Conservation (phyloP, 2,329 filamentous ascomycete genomes). For the Neonectria punicea region DNA sequence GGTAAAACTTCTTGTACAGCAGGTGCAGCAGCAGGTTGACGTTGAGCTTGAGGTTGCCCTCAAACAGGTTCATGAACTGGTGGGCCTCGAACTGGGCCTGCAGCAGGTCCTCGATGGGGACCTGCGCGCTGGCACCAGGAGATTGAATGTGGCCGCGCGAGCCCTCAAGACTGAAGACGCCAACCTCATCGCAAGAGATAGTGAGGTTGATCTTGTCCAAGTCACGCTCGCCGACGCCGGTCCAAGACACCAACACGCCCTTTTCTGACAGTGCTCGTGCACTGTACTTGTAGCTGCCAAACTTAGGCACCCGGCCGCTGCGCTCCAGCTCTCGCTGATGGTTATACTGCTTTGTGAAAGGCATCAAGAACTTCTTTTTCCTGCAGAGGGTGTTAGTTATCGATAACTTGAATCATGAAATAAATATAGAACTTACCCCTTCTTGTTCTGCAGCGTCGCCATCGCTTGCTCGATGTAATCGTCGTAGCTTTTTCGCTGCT, state of each 20-base stretch:
- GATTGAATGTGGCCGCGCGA: slow-evolving; percentile 94
- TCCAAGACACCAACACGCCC: slow-evolving; percentile 93
- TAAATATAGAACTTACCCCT: slow-evolving; percentile 68
- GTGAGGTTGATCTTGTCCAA: slow-evolving; percentile 95
- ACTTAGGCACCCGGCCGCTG: slow-evolving; percentile 92
- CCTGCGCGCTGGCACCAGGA: slow-evolving; percentile 86
- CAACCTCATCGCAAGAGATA: slow-evolving; percentile 92
- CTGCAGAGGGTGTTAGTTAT: slow-evolving; percentile 53
- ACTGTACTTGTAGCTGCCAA: slow-evolving; percentile 97
- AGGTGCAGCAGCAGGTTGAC: slow-evolving; percentile 97
- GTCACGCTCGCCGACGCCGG: slow-evolving; percentile 81
- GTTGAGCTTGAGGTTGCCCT: slow-evolving; percentile 85
- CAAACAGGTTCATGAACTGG: slow-evolving; percentile 95
- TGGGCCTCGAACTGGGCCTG: slow-evolving; percentile 98
- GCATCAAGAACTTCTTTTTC: slow-evolving; percentile 92
- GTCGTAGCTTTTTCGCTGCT: slow-evolving; percentile 96
- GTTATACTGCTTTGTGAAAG: slow-evolving; percentile 98
- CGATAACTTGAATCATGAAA: not conserved
- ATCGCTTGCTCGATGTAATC: slow-evolving; percentile 99
- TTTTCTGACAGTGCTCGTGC: slow-evolving; percentile 90
- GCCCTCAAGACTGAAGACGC: slow-evolving; percentile 92
- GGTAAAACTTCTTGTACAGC: slow-evolving; percentile 99
- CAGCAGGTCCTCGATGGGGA: slow-evolving; percentile 91
- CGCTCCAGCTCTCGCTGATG: slow-evolving; percentile 96
- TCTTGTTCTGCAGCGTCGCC: slow-evolving; percentile 96